Percentiles rank a stretch among this genome's conserved stretches.
Conservation (phyloP, 2,329 filamentous ascomycete species). For the Colletotrichum coccodes region DNA sequence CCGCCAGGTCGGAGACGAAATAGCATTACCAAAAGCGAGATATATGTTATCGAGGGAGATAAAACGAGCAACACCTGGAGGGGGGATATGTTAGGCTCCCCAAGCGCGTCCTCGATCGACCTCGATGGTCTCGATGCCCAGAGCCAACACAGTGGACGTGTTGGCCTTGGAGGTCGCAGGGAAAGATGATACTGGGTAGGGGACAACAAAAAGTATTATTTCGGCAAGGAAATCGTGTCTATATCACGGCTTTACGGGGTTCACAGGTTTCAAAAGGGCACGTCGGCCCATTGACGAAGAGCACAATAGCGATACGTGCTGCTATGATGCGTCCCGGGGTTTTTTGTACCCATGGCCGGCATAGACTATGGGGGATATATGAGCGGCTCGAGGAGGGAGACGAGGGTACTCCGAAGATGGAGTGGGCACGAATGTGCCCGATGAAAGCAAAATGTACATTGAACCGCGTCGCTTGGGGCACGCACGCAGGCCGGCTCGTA, state of each 20-base stretch:
- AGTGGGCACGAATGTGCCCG: not conserved
- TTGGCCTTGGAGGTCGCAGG: slow-evolving; percentile 23
- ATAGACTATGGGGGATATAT: not conserved
- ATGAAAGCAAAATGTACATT: not conserved
- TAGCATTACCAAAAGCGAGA: slow-evolving; percentile 43
- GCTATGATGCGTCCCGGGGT: not conserved
- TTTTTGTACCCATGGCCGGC: not conserved
- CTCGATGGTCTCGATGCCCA: slow-evolving; percentile 36
- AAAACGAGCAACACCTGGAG: slow-evolving; percentile 27
- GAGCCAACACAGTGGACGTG: slow-evolving; percentile 36
- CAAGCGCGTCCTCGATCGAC: slow-evolving; percentile 37
- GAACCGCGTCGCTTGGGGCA: not conserved
- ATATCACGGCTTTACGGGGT: not conserved
- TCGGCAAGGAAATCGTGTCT: not conserved
- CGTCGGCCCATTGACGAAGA: not conserved
- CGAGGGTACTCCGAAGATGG: too few relatives aligned
- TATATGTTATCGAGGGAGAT: slow-evolving; percentile 48
- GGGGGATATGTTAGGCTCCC: slow-evolving; percentile 37
- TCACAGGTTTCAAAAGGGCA: not conserved
- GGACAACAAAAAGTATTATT: not conserved
- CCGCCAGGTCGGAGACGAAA: not conserved
- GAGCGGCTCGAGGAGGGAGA: not conserved
- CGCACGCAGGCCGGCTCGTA: not conserved
- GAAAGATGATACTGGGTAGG: not conserved
- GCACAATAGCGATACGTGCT: not conserved